Base-by-base conservation (phyloP, 1,139 yeast genomes). In the Suhomyces anneliseae region DNA sequence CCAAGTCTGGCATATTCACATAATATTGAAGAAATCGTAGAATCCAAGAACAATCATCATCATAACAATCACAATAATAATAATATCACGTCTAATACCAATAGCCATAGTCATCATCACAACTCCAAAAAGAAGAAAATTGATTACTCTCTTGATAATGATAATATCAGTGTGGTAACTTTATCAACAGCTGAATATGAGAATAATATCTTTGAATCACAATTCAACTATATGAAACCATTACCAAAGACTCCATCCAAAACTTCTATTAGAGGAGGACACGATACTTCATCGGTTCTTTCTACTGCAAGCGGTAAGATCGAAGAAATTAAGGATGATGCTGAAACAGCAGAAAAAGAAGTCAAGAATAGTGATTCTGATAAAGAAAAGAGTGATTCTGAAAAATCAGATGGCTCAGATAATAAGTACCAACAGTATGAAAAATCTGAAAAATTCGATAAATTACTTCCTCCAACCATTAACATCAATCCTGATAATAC, bases 101-200 rank as follows among this genome's bases (percentile, higher is more conserved):
- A 10, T 32, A n/a, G 3, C 3, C 5, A 32, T 11, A 5, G 6
- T 3, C 6, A 32, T 11, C n/a, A 32, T 32, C 34, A 11, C 24
- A 19, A 19, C 24, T 19, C 24, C 7, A 19, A 8, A 7, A 44
- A 38, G n/a, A 33, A 27, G 10, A 41, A 41, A 15, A 35, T 45
- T 7, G 47, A 41, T 32, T 27, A 36, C 8, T 44, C 38, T 6
- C 34, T 44, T 43, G 50, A 59, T 27, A 58, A 58, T 42, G 79
- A 70, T 49, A 66, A 58, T 9, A 56, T 62, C 11, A 76, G 83
- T 44, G 53, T 80, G 0, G 56, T 64, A 1, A 79, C 85, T 0
- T 62, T 76, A 1, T 73, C 83, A 3, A 79, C 84, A 0, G 63
- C 77, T 3, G 82, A 82, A 27, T 82, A 79, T 51, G 84, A 82